Base-by-base conservation (phyloP, 371 early-diverging fungal species). In the Rhizomucor pusillus region DNA sequence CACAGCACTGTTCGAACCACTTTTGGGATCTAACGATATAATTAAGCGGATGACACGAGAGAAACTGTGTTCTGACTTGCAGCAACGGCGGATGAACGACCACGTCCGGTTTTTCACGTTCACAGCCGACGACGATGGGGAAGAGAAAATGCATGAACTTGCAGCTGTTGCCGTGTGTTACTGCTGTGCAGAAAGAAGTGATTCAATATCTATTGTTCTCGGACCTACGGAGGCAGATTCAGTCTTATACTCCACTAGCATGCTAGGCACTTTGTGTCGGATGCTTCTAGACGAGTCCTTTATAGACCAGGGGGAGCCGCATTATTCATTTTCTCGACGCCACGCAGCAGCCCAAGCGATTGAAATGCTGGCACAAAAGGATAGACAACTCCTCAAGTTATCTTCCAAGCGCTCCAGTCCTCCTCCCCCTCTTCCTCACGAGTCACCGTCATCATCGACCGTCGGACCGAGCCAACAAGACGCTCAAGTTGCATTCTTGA, bases 301-400 rank as follows among this genome's bases (percentile, higher is more conserved):
- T 46, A 43, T 59, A 5, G 58, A 48, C 25, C 1, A 48, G 4
- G 12, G 25, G 14, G 18, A 34, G 25, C 24, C 19, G 25, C 54
- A 29, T 36, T 24, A 19, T 55, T n/a, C 6, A 52, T 54, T 9
- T 59, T 52, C 53, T 1, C 52, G 64, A n/a, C 49, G 65, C 13
- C 33, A 59, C 7, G 59, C 65, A 3, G 67, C 71, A 1, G 67
- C 71, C 1, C 71, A 71, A 50, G 67, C 61, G 18, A 53, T 71
- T n/a, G 63, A 58, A 22, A 29, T 46, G 10, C 11, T 71, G 19
- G 64, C 54, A 0, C 49, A 37, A 13, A 19, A 11, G 12, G 16
- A 11, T 5, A 24, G 3, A 5, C 18, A n/a, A 11, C 48, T 29
- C 14, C n/a, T 14, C 12, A 12, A 29, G n/a, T 18, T 47, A 12